Evolutionary conservation across 2,329 filamentous ascomycete species (phyloP).

Genomic region (Domatiomyces globalis): DNA sequence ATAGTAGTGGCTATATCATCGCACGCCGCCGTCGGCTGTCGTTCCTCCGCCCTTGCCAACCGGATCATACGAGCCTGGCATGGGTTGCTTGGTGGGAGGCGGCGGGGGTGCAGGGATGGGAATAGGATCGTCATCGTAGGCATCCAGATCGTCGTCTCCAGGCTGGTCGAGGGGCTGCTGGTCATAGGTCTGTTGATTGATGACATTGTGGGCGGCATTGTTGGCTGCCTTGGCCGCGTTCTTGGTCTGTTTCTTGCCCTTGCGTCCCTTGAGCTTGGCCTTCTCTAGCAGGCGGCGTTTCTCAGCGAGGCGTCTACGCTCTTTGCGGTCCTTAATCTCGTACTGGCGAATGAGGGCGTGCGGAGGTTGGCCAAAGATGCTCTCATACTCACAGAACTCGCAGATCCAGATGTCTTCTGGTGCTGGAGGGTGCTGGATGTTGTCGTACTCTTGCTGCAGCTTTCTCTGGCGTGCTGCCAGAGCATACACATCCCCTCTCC

Average conservation of each 20-base stretch:
- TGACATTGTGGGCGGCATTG: constrained; percentile 21
- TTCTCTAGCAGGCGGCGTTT: constrained; percentile 75
- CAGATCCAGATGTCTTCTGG: constrained; percentile 81
- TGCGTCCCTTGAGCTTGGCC: constrained; percentile 82
- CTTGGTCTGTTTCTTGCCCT: constrained; percentile 72
- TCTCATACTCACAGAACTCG: constrained; percentile 95
- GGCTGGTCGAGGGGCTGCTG: constrained; percentile 28
- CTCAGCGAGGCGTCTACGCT: constrained; percentile 73
- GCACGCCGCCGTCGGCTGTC: constrained; percentile 11
- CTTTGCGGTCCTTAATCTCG: constrained; percentile 81
- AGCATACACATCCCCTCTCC: constrained; percentile 55
- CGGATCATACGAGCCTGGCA: constrained; percentile 6
- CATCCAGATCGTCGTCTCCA: constrained; percentile 36
- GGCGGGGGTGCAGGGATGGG: constrained; percentile 25
- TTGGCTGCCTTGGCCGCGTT: constrained; percentile 38
- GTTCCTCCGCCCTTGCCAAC: constrained; percentile 13
- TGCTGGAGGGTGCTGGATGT: constrained; percentile 57
- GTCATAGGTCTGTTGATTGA: constrained; percentile 29
- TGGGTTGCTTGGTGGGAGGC: constrained; percentile 19
- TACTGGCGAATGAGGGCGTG: constrained; percentile 77
- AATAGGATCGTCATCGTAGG: constrained; percentile 37
- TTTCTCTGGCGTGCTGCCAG: constrained; percentile 64
- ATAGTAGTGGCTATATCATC: constrained; percentile 10
- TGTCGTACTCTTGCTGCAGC: constrained; percentile 60
- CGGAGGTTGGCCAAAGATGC: constrained; percentile 80